A percentile compares a stretch with the other conserved stretches of the same genome.
phyloP scores from a whole-genome alignment of 2,329 filamentous ascomycete species.

The Ophiostoma novo-ulmi region DNA sequence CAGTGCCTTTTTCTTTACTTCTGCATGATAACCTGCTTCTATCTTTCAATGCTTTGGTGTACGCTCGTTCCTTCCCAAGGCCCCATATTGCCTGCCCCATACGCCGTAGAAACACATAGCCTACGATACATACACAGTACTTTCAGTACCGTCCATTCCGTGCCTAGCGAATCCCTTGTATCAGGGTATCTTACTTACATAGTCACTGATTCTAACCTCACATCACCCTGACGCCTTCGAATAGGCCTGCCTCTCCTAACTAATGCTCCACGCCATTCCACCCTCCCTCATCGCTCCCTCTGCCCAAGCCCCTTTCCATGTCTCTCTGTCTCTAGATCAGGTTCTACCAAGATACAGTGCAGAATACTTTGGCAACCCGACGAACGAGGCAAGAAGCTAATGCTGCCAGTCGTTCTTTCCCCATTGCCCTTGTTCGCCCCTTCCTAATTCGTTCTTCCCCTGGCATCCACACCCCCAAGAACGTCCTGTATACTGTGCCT shows the following conservation, averaged over 20 bases:
- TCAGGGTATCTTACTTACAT: not conserved
- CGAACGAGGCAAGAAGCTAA: too few species aligned
- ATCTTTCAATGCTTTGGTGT: not conserved
- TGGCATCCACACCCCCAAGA: slow-evolving; percentile 5
- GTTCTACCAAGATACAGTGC: not conserved
- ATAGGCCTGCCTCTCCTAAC: not conserved
- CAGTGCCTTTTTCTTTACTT: not conserved
- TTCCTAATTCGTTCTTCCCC: slow-evolving; percentile 12
- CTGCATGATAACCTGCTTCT: not conserved
- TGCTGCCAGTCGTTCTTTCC: slow-evolving; percentile 11
- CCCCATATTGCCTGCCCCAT: not conserved
- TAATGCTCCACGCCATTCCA: not conserved
- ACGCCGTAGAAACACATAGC: not conserved
- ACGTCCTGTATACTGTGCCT: not conserved
- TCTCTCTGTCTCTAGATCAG: not conserved
- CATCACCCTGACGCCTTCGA: not conserved
- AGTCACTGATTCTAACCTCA: not conserved
- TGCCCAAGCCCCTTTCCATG: not conserved
- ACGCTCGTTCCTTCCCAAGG: not conserved
- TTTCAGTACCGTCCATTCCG: not conserved
- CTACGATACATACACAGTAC: not conserved
- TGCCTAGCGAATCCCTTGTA: not conserved
- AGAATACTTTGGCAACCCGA: not conserved
- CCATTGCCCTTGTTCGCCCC: slow-evolving; percentile 12
- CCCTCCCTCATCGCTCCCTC: not conserved